Conservation (phyloP, 768 basidiomycete genomes). For the Xanthoconium purpureum region DNA sequence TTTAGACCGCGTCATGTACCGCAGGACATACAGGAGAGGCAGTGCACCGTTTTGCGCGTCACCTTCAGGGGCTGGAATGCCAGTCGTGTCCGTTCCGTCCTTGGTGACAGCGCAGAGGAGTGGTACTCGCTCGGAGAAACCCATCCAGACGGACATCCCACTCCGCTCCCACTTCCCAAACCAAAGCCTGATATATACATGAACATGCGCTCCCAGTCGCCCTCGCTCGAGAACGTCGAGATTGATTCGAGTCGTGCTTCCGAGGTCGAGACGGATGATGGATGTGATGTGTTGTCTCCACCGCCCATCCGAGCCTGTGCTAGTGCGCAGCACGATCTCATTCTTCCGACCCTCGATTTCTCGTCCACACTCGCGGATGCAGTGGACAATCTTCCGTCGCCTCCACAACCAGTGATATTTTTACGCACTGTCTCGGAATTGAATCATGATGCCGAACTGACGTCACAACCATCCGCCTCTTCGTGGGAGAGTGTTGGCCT, state of each 20-base stretch:
- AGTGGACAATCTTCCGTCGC: background rate
- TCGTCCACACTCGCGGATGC: slow-evolving; percentile 44
- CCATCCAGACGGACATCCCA: slow-evolving; percentile 12
- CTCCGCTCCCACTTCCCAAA: background rate
- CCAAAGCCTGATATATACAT: background rate
- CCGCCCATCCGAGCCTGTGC: slow-evolving; percentile 25
- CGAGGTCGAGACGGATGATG: slow-evolving; percentile 6
- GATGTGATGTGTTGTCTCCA: slow-evolving; percentile 2
- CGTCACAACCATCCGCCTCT: background rate
- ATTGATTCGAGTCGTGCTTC: slow-evolving; percentile 5
- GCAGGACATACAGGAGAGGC: slow-evolving; percentile 41
- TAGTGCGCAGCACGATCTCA: slow-evolving; percentile 64
- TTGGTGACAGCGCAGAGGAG: slow-evolving; percentile 68
- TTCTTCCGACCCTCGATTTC: slow-evolving; percentile 76
- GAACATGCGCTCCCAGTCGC: background rate
- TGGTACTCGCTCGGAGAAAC: slow-evolving; percentile 76
- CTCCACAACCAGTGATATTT: slow-evolving; percentile 16
- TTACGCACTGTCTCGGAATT: slow-evolving; percentile 27
- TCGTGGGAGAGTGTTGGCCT: slow-evolving; percentile 22
- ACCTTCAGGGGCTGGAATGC: slow-evolving; percentile 74
- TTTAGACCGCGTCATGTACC: slow-evolving; percentile 41
- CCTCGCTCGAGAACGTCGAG: slow-evolving; percentile 6
- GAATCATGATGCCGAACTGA: slow-evolving; percentile 5
- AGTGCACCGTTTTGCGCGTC: slow-evolving; percentile 65
- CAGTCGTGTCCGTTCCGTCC: slow-evolving; percentile 57